Evolutionary conservation across 768 basidiomycete genomes (phyloP), one percentile per base, ranked within the genome.

Genomic region (Mrakia gelida): DNA sequence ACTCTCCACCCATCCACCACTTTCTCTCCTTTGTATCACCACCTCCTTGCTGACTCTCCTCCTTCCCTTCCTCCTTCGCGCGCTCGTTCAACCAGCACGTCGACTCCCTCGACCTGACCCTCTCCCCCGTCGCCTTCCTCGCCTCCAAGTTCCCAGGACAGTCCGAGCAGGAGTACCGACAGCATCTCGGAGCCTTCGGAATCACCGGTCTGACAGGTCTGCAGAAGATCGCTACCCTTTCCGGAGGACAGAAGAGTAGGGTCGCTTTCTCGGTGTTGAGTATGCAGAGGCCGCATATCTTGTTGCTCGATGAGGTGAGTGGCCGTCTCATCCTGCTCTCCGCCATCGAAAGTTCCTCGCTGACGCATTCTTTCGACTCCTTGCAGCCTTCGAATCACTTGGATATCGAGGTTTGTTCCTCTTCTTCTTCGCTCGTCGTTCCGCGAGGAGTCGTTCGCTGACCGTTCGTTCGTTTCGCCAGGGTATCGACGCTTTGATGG

Each of bases 101-200:
- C 71, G 97, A 99, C 84, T 91, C 92, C 30, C 88, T 99, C 76
- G 88, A 89, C 61, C 90, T 94, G 1, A 87, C 87, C 5, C 88
- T 97, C 89, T 91, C 90, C n/a, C 93, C 96, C 0, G 97, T 98
- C 15, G 92, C 93, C 81, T 98, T 97, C 86, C 86, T 99, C 43
- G 93, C 94, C 21, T 90, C 90, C 32, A 92, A 89, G 82, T 98
- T 92, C 87, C 97, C 97, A 0, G 96, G 97, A 0, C 92, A 91
- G 85, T 93, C 89, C 9, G 97, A 98, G 85, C 96, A 98, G 84
- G 97, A 98, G 84, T 98, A 98, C 84, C 89, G 97, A 79, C n/a
- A 28, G 26, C 97, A 98, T 85, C 87, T 99, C 18, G 97, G 96
- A 9, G 94, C 95, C 78, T 97, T 98, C 86, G 95, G 97, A 81